Conservation (phyloP, 495 filamentous ascomycete species). For the Aspergillus egyptiacus region DNA sequence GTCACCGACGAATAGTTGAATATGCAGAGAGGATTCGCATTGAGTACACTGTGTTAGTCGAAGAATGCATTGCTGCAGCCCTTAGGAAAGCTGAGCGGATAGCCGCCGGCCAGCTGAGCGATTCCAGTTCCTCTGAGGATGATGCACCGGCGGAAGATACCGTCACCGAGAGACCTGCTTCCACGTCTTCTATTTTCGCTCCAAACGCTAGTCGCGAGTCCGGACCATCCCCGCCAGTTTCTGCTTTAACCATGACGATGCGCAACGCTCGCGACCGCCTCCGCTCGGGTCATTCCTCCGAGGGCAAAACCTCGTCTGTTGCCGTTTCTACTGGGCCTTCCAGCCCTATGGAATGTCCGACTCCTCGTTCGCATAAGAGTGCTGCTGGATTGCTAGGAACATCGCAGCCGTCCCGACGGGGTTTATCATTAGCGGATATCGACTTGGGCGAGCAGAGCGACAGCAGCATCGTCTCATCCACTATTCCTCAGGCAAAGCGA, state of each 20-base stretch:
- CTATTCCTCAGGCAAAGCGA: constrained; percentile 58
- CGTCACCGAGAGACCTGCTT: background rate
- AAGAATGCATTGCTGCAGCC: constrained; percentile 90
- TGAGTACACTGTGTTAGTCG: constrained; percentile 83
- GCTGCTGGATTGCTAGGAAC: constrained; percentile 56
- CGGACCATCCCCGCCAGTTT: constrained; percentile 25
- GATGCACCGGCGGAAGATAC: constrained; percentile 35
- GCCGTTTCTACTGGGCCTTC: constrained; percentile 71
- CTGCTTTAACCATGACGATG: constrained; percentile 41
- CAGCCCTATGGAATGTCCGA: constrained; percentile 87
- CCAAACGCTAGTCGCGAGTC: constrained; percentile 12
- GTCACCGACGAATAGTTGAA: constrained; percentile 88
- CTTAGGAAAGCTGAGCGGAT: constrained; percentile 85
- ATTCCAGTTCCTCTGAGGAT: constrained; percentile 54
- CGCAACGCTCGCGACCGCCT: constrained; percentile 35
- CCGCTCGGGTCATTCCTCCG: constrained; percentile 25
- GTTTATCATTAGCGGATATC: constrained; percentile 68
- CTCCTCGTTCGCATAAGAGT: constrained; percentile 79
- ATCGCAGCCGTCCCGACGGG: constrained; percentile 58
- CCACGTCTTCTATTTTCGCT: constrained; percentile 2
- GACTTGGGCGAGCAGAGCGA: constrained; percentile 78
- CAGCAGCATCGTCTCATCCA: constrained; percentile 80
- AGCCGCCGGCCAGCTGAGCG: constrained; percentile 75
- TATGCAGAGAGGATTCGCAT: constrained; percentile 93
- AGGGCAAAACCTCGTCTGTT: constrained; percentile 52